Conservation (phyloP, 257 asterid genomes). For the Solanum ossicruentum region DNA sequence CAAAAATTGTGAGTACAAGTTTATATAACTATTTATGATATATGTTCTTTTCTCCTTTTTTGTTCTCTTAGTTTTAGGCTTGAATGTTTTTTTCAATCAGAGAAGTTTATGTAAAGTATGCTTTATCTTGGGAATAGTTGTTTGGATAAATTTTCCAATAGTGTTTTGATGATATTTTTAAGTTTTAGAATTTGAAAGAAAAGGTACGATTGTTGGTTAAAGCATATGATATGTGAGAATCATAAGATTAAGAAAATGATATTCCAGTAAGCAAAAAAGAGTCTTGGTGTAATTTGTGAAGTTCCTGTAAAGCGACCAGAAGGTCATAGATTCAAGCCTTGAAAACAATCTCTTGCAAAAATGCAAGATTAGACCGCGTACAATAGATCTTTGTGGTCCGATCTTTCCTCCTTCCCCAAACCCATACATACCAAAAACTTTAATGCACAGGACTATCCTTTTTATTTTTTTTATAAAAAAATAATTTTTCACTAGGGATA, state of each 20-base stretch:
- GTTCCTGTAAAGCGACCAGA: background rate
- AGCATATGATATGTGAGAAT: background rate
- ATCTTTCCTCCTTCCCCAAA: no score
- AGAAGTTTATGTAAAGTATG: background rate
- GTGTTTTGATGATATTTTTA: background rate
- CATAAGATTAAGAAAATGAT: background rate
- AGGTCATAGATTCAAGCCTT: background rate
- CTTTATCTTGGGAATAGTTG: background rate
- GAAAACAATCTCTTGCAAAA: background rate
- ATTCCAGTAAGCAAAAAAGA: background rate
- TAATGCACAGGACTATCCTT: no score
- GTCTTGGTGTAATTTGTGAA: background rate
- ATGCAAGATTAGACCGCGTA: background rate
- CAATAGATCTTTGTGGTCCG: background rate
- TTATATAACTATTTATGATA: background rate
- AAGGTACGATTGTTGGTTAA: background rate
- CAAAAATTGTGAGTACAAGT: background rate
- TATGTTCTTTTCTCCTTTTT: background rate
- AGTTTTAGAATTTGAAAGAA: background rate
- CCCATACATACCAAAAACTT: no score
- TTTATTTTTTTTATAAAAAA: no score
- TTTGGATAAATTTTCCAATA: background rate
- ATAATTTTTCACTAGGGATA: background rate
- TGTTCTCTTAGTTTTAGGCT: background rate
- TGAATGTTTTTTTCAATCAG: background rate